A percentile compares a stretch with the other conserved stretches of the same genome.
These are phyloP conservation scores for Begonia loranthoides DNA, from an alignment of 306 rosid species.

Conservation along the genomic window DNA sequence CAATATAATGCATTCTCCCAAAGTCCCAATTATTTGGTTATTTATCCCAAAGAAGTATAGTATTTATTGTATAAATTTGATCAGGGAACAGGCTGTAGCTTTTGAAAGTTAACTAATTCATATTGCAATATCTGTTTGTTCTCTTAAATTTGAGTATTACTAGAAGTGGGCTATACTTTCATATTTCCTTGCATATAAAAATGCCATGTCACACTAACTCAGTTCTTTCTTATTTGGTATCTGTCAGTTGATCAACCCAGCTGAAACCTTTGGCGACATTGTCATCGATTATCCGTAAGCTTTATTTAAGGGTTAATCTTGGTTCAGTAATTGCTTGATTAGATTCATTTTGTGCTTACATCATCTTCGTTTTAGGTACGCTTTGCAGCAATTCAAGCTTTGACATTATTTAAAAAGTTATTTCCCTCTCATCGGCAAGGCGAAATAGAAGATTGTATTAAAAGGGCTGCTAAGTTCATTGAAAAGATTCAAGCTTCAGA, in stretches of 20 bases:
- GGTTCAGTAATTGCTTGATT: not conserved
- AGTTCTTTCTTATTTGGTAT: not conserved
- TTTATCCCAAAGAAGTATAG: too few species aligned
- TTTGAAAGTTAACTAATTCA: not conserved
- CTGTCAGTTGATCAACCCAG: slow-evolving; percentile 21
- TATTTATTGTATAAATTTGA: too few species aligned
- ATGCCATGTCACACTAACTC: not conserved
- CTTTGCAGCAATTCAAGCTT: slow-evolving; percentile 79
- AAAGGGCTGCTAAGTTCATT: slow-evolving; percentile 37
- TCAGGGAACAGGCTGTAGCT: not conserved
- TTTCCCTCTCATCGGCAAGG: slow-evolving; percentile 52
- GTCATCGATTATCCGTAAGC: slow-evolving; percentile 26
- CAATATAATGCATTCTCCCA: too few species aligned
- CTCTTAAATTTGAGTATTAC: too few species aligned
- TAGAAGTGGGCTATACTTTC: not conserved
- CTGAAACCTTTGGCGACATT: slow-evolving; percentile 30
- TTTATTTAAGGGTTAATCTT: not conserved
- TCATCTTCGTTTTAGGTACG: slow-evolving; percentile 32
- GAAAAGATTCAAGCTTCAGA: slow-evolving; percentile 54
- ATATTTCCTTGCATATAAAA: not conserved
- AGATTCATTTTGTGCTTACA: not conserved
- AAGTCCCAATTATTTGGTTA: too few species aligned
- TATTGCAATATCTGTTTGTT: too few species aligned
- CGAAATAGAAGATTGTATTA: slow-evolving; percentile 48
- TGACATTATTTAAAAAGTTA: slow-evolving; percentile 37